Conservation (phyloP, 2,329 filamentous ascomycete genomes). For the Trichoderma sp. region DNA sequence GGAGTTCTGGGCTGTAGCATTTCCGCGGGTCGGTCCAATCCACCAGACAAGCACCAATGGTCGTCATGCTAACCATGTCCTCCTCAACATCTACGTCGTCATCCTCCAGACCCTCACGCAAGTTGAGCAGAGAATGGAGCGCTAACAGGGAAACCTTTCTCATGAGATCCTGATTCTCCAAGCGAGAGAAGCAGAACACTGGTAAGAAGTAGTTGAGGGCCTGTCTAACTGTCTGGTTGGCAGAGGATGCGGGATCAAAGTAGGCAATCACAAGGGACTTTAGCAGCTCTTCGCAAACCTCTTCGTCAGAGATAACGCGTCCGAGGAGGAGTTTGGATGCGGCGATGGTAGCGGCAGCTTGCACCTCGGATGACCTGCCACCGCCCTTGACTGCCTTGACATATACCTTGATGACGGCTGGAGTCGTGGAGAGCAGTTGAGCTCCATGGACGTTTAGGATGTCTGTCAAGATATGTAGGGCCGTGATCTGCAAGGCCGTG, state of each 20-base stretch:
- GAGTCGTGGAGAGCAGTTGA: constrained; percentile 65
- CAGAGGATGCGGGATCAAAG: constrained; percentile 78
- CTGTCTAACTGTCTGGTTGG: constrained; percentile 80
- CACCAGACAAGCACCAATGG: constrained; percentile 76
- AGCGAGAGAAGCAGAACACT: constrained; percentile 83
- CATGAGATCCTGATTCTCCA: constrained; percentile 82
- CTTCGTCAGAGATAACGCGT: constrained; percentile 67
- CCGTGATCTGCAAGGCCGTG: constrained; percentile 81
- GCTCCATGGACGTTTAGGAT: constrained; percentile 86
- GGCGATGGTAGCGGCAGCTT: constrained; percentile 75
- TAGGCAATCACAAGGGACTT: constrained; percentile 81
- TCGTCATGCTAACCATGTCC: constrained; percentile 73
- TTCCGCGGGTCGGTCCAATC: constrained; percentile 96
- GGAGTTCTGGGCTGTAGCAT: constrained; percentile 52
- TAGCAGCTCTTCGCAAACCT: constrained; percentile 69
- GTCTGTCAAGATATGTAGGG: constrained; percentile 87
- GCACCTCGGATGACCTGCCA: constrained; percentile 67
- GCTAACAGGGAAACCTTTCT: constrained; percentile 68
- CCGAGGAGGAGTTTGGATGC: constrained; percentile 84
- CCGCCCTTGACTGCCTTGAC: constrained; percentile 74
- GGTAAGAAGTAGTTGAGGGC: constrained; percentile 90
- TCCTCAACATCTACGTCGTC: constrained; percentile 72
- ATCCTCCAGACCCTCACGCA: constrained; percentile 69
- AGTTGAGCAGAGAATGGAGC: constrained; percentile 69
- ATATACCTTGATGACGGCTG: constrained; percentile 79